Conservation (phyloP, 495 filamentous ascomycete species). For the Penicillium antarcticum region DNA sequence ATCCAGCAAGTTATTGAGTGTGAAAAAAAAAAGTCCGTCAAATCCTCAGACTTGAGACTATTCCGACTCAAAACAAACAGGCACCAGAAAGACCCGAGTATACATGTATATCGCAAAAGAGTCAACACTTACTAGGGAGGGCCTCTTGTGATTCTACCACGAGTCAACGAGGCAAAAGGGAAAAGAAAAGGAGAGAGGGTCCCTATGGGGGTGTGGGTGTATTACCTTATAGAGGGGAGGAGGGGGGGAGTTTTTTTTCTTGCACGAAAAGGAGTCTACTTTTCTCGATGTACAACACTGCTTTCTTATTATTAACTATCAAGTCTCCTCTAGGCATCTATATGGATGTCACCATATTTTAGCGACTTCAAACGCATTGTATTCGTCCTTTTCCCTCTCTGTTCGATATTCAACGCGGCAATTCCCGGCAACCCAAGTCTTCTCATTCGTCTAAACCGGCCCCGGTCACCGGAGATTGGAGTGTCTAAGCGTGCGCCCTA, state of each 20-base stretch:
- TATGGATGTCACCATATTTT: no score
- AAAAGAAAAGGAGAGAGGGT: slow-evolving; percentile 19
- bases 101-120: not conserved
- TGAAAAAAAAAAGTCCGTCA: no score
- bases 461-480: slow-evolving; percentile 23
- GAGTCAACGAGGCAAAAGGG: slow-evolving; percentile 38
- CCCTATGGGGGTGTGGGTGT: slow-evolving; percentile 14
- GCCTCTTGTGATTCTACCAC: slow-evolving; percentile 29
- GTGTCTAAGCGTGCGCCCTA: slow-evolving; percentile 19
- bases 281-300: not conserved
- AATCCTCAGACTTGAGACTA: no score
- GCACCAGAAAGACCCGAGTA: no score
- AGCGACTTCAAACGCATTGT: not conserved
- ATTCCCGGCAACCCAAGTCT: slow-evolving; percentile 17
- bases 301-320: not conserved
- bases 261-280: not conserved
- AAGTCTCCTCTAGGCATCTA: not conserved
- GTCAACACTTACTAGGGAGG: slow-evolving; percentile 22
- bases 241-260: slow-evolving; percentile 9
- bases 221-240: slow-evolving; percentile 8
- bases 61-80: no score
- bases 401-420: slow-evolving; percentile 10
- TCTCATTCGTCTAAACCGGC: slow-evolving; percentile 11
- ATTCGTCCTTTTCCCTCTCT: not conserved
- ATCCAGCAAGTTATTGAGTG: no score